Base-by-base conservation (phyloP, 805 yeast species). In the Yarrowia sp. region DNA sequence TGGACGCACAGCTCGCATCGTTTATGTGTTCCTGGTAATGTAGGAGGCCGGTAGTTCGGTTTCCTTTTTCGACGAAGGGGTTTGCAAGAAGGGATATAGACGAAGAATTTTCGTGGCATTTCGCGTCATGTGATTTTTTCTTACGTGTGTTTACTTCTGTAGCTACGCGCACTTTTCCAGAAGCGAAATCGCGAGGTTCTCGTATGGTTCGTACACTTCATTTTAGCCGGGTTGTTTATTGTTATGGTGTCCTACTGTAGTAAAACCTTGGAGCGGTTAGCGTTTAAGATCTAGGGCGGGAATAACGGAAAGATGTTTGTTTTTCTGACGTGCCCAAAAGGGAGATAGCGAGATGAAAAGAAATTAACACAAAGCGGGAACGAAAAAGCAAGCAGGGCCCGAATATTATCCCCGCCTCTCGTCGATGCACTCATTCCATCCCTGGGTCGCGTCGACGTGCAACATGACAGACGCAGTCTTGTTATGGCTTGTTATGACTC, bases 381-480 rank as follows among this genome's bases (percentile, higher is more conserved):
- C 6, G 12, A 27, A 27, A 27, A 6, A 7, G 27, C 2, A 9
- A 27, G 9, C 8, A 27, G 29, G 29, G 9, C 29, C 9, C 29
- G 10, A 5, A 27, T 27, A 7, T 25, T 27, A 9, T 27, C 29
- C 12, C 29, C 29, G 10, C 29, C 9, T 27, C 29, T n/a, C n/a
- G n/a, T n/a, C n/a, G n/a, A n/a, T n/a, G n/a, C n/a, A n/a, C n/a
- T n/a, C n/a, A n/a, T n/a, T 27, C 29, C 29, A 2, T 27, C 31
- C 47, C 53, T 27, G 4, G 22, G 19, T 21, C 55, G 55, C 38
- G 38, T 31, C 31, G 38, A 31, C 27, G 55, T 46, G 39, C 27
- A n/a, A 31, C 39, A 47, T 47, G 55, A 47, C n/a, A 47, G 56
- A 32, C 22, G 56, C 56, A 47, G 14, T 18, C 39, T 29, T 46